Base-by-base conservation (phyloP, 192 early-diverging fungal species). In the Umbelopsis sp. region DNA sequence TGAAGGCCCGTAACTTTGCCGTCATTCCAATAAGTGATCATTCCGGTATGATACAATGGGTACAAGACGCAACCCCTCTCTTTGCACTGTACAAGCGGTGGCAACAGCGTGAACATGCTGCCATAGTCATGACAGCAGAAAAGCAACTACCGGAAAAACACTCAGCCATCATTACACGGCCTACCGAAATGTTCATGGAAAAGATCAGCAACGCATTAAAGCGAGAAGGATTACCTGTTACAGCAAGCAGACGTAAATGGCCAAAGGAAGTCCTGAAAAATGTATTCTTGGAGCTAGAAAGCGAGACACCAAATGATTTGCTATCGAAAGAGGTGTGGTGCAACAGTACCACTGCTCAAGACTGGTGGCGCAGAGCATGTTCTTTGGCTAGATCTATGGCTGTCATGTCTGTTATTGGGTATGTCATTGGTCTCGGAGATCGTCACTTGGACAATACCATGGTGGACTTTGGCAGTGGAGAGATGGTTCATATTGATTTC, bases 31-130 rank as follows among this genome's bases (percentile, higher is more conserved):
- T 98, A 34, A 94, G 95, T 43, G 86, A 91, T 72, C 88, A 91
- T 54, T 92, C 90, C 21, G 97, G 97, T 2, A 93, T 98, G 88
- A 92, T 98, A 70, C 91, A 98, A 71, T 99, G 96, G 97, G 93
- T 98, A 2, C 89, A 96, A 52, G 87, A 90, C 74, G 90, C 93
- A 5, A 82, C 86, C 1, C 90, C 90, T 16, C 59, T 99, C 45
- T 97, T 94, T 84, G 80, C 89, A 43, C 68, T 94, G 22, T 93
- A 91, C 66, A 87, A 89, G 44, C 84, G 86, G 44, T 94, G 93
- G 94, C 90, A 93, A 77, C 84, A 88, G 71, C 86, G 86, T 6
- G 86, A 94, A 68, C 70, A 89, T 73, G 81, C 77, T 5, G 83
- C 88, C 50, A 45, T 88, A 72, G 79, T 92, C 72, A 16, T 82